Conservation (phyloP, 2,329 filamentous ascomycete species). For the Hypocreales sp. region DNA sequence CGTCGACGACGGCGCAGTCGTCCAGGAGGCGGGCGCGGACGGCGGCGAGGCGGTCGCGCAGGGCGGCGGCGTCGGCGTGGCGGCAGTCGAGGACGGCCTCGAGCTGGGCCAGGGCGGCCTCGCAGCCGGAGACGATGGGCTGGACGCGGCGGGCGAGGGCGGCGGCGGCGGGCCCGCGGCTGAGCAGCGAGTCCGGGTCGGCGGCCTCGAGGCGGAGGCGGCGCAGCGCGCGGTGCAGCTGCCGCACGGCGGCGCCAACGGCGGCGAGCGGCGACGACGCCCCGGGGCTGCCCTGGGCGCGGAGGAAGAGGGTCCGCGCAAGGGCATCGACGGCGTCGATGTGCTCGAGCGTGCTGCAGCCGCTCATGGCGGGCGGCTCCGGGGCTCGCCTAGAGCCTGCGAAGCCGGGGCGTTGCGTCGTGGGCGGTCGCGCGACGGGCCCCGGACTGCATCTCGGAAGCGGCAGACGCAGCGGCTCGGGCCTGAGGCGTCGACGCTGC, state of each 20-base stretch:
- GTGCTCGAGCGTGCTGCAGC: conserved; percentile 20
- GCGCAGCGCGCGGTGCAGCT: conserved; percentile 38
- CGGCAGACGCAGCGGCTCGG: no score
- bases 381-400: no score
- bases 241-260: conserved; percentile 32
- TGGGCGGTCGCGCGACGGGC: no score
- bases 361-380: conserved; percentile 13
- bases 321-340: conserved; percentile 41
- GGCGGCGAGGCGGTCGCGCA: conserved; percentile 23
- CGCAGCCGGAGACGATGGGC: conserved; percentile 37
- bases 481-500: no score
- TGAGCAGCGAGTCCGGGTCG: conserved; percentile 39
- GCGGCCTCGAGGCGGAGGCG: conserved; percentile 42
- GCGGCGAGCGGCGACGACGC: conserved; percentile 35
- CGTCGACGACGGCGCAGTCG: conserved; percentile 36
- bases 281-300: conserved; percentile 31
- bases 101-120: conserved; percentile 38
- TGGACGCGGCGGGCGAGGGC: conserved; percentile 33
- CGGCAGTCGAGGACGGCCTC: conserved; percentile 35
- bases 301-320: conserved; percentile 38
- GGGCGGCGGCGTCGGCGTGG: conserved; percentile 16
- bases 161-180: conserved; percentile 19
- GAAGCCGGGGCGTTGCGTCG: no score
- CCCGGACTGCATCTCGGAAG: no score
- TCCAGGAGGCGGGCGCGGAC: conserved; percentile 30